Conservation (phyloP, 1,284 basidiomycete genomes). For the Papiliotrema nemorosa region DNA sequence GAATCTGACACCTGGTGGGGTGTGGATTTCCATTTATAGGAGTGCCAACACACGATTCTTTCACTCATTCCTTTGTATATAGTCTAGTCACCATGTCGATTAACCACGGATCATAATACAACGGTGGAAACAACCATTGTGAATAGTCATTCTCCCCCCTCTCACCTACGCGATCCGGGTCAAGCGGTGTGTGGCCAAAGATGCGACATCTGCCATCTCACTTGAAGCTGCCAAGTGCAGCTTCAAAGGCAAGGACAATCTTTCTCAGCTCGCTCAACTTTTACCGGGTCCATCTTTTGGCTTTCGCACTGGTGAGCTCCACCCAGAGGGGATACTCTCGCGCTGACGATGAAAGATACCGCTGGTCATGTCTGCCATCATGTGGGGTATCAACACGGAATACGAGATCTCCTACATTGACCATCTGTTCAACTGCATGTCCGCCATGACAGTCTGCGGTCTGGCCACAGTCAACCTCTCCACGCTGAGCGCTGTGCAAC, state of each 20-base stretch:
- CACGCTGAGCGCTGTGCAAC: conserved; percentile 51
- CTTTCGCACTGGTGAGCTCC: conserved; percentile 49
- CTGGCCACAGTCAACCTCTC: conserved; percentile 53
- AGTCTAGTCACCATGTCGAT: no score
- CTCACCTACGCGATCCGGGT: no score
- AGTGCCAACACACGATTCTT: no score
- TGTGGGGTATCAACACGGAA: conserved; percentile 46
- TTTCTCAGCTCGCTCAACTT: conserved; percentile 41
- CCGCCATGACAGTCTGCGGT: conserved; percentile 55
- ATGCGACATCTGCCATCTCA: conserved; percentile 13
- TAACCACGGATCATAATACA: not conserved
- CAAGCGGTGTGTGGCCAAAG: not conserved
- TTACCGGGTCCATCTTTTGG: conserved; percentile 50
- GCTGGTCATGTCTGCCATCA: conserved; percentile 51
- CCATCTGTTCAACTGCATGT: conserved; percentile 52
- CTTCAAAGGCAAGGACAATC: conserved; percentile 15
- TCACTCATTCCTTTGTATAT: not conserved
- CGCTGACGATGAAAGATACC: conserved; percentile 11
- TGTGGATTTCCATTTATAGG: no score
- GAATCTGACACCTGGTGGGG: no score
- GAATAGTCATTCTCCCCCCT: not conserved
- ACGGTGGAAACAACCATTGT: not conserved
- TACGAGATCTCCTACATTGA: conserved; percentile 53
- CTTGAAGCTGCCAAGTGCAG: conserved; percentile 15
- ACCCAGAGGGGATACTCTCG: not conserved